Conservation (phyloP, 768 basidiomycete species). For the Cyathus striatus region DNA sequence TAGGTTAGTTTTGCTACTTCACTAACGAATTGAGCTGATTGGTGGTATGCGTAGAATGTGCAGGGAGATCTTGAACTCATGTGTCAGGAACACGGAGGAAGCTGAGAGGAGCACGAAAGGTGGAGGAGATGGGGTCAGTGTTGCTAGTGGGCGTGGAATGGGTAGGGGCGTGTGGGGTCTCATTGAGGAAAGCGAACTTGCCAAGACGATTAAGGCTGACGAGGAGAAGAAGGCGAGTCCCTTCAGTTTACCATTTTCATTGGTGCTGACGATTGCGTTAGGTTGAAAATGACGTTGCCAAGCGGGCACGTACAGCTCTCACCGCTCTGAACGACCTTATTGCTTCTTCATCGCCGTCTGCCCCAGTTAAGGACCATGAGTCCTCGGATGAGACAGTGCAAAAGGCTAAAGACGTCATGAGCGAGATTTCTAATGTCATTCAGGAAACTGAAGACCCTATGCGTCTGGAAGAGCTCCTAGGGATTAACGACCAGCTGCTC, state of each 20-base stretch:
- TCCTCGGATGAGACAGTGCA: slow-evolving; percentile 29
- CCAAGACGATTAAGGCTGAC: slow-evolving; percentile 55
- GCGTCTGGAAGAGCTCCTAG: slow-evolving; percentile 63
- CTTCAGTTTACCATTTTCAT: background rate
- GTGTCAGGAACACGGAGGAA: slow-evolving; percentile 90
- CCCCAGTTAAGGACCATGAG: slow-evolving; percentile 5
- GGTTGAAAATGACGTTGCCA: slow-evolving; percentile 40
- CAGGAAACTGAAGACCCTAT: slow-evolving; percentile 52
- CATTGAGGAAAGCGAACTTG: slow-evolving; percentile 83
- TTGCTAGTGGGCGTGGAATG: slow-evolving; percentile 43
- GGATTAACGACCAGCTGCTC: slow-evolving; percentile 68
- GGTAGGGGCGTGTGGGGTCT: slow-evolving; percentile 77
- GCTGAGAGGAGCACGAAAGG: slow-evolving; percentile 46
- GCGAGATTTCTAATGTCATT: slow-evolving; percentile 47
- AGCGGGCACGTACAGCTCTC: slow-evolving; percentile 41
- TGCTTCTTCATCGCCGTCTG: slow-evolving; percentile 13
- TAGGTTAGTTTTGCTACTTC: slow-evolving; percentile 29
- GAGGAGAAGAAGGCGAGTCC: slow-evolving; percentile 49
- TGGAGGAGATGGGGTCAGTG: slow-evolving; percentile 15
- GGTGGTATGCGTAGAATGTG: slow-evolving; percentile 49
- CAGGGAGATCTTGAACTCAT: slow-evolving; percentile 84
- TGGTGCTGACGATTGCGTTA: slow-evolving; percentile 14
- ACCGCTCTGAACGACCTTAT: slow-evolving; percentile 29
- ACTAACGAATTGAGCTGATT: slow-evolving; percentile 1
- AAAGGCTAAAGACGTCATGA: slow-evolving; percentile 47